Conservation (phyloP, 148 eudicot genomes). For the Camellia sinensis region DNA sequence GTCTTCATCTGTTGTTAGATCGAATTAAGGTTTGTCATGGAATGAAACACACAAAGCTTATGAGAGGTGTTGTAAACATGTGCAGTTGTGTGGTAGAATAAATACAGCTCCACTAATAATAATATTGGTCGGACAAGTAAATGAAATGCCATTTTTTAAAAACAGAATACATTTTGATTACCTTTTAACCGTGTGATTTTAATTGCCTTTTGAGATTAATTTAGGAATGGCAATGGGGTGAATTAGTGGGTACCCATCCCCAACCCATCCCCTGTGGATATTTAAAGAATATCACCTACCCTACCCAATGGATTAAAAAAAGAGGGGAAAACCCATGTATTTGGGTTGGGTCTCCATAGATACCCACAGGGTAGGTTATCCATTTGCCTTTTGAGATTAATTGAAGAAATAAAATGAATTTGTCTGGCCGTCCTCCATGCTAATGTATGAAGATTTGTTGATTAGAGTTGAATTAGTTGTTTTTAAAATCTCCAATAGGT, state of each 20-base stretch:
- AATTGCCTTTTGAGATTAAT: too few species aligned
- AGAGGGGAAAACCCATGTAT: too few species aligned
- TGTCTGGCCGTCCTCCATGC: not conserved
- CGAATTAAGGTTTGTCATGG: not conserved
- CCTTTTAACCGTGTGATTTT: too few species aligned
- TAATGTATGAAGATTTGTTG: not conserved
- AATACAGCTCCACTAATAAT: slow-evolving; percentile 16
- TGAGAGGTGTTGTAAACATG: not conserved
- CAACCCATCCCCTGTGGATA: too few species aligned
- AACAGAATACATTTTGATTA: too few species aligned
- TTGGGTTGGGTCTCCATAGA: too few species aligned
- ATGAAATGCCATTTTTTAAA: not conserved
- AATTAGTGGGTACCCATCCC: too few species aligned
- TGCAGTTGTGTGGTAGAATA: slow-evolving; percentile 13
- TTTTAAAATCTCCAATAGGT: not conserved
- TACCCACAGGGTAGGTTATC: too few species aligned
- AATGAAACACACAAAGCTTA: not conserved
- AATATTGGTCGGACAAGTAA: slow-evolving; percentile 10
- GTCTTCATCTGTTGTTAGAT: slow-evolving; percentile 40
- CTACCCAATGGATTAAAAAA: too few species aligned
- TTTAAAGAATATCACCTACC: too few species aligned
- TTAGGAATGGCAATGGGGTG: too few species aligned
- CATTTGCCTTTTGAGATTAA: too few species aligned
- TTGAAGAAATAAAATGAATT: not conserved
- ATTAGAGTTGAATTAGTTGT: not conserved